Percentiles rank a stretch among this genome's conserved stretches.
phyloP scores from a whole-genome alignment of 129 eudicot species.

The Saposhnikovia divaricata region DNA sequence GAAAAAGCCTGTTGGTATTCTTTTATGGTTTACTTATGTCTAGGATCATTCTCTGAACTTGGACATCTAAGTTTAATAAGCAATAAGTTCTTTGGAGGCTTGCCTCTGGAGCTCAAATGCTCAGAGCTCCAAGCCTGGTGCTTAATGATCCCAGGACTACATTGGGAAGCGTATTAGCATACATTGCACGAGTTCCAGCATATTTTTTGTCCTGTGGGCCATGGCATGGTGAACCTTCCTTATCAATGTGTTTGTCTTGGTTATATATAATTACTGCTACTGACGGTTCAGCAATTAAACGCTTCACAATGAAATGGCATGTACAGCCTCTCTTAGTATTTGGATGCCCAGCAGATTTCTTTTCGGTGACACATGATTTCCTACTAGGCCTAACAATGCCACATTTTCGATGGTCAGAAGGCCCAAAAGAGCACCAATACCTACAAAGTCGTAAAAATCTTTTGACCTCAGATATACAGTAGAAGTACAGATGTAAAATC shows the following conservation, averaged over 20 bases:
- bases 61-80: slow-evolving; percentile 67
- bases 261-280: slow-evolving; percentile 76
- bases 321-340: slow-evolving; percentile 94
- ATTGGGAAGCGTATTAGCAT: slow-evolving; percentile 51
- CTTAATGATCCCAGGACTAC: slow-evolving; percentile 46
- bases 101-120: slow-evolving; percentile 48
- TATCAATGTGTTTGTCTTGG: slow-evolving; percentile 83
- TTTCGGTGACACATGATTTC: slow-evolving; percentile 59
- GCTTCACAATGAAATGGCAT: slow-evolving; percentile 89
- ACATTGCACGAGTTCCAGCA: slow-evolving; percentile 91
- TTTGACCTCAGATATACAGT: background rate
- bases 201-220: slow-evolving; percentile 84
- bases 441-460: slow-evolving; percentile 26
- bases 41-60: slow-evolving; percentile 66
- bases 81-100: slow-evolving; percentile 48
- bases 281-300: slow-evolving; percentile 76
- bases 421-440: slow-evolving; percentile 98
- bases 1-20: slow-evolving; percentile 32
- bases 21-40: slow-evolving; percentile 31
- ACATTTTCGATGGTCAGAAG: slow-evolving; percentile 83
- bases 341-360: slow-evolving; percentile 77
- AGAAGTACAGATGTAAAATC: background rate
- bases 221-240: slow-evolving; percentile 77
- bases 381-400: slow-evolving; percentile 84
- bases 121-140: slow-evolving; percentile 66